Percentiles rank a stretch among this genome's conserved stretches.
Evolutionary conservation across 345 rosid genomes (phyloP).

Genomic region (Citropsis articulata): DNA sequence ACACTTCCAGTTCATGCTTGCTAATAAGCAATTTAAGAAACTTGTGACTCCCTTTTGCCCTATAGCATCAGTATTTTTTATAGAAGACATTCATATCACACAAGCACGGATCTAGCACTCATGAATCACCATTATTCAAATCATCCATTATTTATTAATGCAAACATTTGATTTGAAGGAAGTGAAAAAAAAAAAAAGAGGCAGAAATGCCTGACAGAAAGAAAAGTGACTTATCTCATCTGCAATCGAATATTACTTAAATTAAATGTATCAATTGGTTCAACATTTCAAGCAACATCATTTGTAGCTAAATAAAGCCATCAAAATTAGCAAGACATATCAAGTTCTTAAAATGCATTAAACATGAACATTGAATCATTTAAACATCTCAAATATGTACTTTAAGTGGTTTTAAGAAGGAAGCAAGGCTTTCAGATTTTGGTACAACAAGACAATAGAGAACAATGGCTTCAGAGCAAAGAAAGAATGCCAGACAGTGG

Average conservation of each 20-base stretch:
- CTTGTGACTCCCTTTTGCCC: not conserved
- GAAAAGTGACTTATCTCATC: not conserved
- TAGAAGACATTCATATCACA: not conserved
- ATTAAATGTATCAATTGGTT: not conserved
- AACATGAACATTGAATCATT: not conserved
- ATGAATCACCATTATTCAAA: not conserved
- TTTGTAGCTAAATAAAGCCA: not conserved
- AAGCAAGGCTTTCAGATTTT: not conserved
- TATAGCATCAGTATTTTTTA: not conserved
- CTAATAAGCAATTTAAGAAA: not conserved
- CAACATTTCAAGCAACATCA: not conserved
- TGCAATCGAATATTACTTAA: too few species aligned
- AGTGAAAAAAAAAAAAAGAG: not conserved
- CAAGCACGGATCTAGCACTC: not conserved
- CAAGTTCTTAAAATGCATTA: not conserved
- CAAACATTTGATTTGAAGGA: too few species aligned
- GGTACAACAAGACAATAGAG: not conserved
- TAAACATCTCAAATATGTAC: not conserved
- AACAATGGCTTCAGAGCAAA: not conserved
- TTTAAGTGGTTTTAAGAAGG: not conserved
- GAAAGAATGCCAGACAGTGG: not conserved
- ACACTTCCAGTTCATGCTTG: not conserved
- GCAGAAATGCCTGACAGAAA: too few species aligned
- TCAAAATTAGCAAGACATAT: conserved; percentile 1
- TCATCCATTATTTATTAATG: not conserved